Conservation (phyloP, 1,284 basidiomycete genomes). For the Ceratobasidium theobromae region DNA sequence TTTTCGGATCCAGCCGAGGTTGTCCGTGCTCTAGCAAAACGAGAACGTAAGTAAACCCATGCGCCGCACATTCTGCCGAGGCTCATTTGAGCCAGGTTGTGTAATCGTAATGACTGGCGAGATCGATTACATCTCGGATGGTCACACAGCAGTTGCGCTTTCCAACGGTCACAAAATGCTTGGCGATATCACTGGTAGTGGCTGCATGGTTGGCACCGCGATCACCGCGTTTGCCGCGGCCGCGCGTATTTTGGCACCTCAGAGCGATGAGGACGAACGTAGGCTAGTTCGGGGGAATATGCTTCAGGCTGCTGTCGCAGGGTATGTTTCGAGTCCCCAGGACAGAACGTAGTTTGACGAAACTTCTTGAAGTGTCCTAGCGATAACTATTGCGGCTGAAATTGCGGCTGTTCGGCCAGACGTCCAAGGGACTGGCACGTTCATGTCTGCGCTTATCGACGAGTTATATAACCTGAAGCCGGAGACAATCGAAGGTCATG, state of each 20-base stretch:
- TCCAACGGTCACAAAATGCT: constrained; percentile 78
- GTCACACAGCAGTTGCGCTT: constrained; percentile 63
- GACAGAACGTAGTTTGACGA: not conserved
- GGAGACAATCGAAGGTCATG: constrained; percentile 52
- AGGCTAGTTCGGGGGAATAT: constrained; percentile 68
- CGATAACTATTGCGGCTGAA: constrained; percentile 83
- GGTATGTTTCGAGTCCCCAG: constrained; percentile 51
- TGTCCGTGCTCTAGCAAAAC: constrained; percentile 69
- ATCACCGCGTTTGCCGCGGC: constrained; percentile 79
- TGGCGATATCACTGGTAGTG: constrained; percentile 83
- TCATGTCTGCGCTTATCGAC: constrained; percentile 85
- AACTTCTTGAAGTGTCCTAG: constrained; percentile 61
- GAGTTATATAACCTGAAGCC: constrained; percentile 67
- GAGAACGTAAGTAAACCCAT: constrained; percentile 58
- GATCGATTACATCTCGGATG: constrained; percentile 87
- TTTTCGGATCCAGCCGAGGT: constrained; percentile 75
- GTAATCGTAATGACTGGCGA: constrained; percentile 83
- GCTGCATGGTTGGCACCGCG: constrained; percentile 82
- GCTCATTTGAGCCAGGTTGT: constrained; percentile 54
- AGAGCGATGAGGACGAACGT: constrained; percentile 41
- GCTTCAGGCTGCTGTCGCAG: constrained; percentile 72
- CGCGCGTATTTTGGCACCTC: constrained; percentile 50
- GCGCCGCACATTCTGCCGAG: not conserved
- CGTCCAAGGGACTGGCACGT: constrained; percentile 84
- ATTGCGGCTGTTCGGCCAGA: constrained; percentile 66